These are phyloP conservation scores for Mycena albidolilacea DNA, from an alignment of 768 basidiomycete species.

Conservation along the genomic window DNA sequence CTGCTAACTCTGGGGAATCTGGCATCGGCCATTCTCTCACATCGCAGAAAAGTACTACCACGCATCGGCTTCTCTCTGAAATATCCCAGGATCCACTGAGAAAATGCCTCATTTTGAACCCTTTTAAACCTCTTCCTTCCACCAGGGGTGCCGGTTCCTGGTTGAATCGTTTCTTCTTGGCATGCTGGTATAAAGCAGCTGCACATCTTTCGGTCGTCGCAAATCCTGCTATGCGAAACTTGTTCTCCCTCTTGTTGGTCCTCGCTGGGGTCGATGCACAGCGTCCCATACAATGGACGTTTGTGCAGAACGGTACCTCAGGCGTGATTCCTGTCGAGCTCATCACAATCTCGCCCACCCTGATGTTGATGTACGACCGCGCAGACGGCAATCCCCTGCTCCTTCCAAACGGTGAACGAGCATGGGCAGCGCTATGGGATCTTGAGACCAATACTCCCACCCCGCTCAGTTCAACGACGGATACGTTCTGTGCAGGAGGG, in stretches of 20 bases:
- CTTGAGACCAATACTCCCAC: constrained; percentile 40
- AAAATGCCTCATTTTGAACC: neutral
- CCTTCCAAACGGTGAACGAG: constrained; percentile 37
- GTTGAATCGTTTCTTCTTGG: neutral
- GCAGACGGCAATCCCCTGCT: constrained; percentile 41
- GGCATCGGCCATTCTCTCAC: no score
- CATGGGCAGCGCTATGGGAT: constrained; percentile 43
- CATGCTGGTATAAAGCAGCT: constrained; percentile 21
- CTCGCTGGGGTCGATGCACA: constrained; percentile 25
- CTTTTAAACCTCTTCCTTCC: neutral
- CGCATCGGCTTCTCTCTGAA: neutral
- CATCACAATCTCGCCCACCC: constrained; percentile 42
- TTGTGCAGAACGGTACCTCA: constrained; percentile 40
- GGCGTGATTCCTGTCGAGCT: constrained; percentile 41
- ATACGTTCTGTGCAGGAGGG: constrained; percentile 42
- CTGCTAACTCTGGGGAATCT: no score
- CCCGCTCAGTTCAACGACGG: constrained; percentile 31
- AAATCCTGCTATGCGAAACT: constrained; percentile 25
- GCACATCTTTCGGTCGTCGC: constrained; percentile 5
- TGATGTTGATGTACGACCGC: constrained; percentile 42
- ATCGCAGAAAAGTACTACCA: neutral
- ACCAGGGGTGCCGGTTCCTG: neutral
- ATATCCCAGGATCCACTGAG: no score
- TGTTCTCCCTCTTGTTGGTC: constrained; percentile 22
- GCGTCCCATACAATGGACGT: constrained; percentile 30